Evolutionary conservation across 73 alveolate genomes (phyloP), one percentile per base, ranked within the genome.

Genomic region (Paramecium sexaurelia): DNA sequence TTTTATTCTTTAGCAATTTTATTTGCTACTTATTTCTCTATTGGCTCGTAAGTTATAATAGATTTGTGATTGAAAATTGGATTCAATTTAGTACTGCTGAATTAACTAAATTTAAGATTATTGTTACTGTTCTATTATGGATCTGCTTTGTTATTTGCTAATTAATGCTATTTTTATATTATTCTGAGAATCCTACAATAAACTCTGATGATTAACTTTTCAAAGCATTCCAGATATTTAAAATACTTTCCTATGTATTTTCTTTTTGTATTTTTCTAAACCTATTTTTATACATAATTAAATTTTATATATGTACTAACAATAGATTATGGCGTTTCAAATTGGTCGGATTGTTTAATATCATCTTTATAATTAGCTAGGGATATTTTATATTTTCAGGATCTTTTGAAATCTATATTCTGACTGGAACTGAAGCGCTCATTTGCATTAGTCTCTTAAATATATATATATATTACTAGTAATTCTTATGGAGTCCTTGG

Each of bases 361-460:
- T 71, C 7, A 33, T 71, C 35, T 71, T 71, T 10, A 71, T 71
- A 39, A 71, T 71, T 57, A 33, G 86, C 35, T 71, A 33, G 13
- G 86, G 57, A 35, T 71, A 33, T 6, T 71, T 71, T 19, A 71
- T 71, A 0, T 32, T 71, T 10, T 71, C 86, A 15, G 86, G 86
- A 71, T 71, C 86, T 27, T 71, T 71, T 71, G 86, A 71, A 35
- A 35, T 71, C 37, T 71, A 71, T 36, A 71, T 33, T 36, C 56
- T 71, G 7, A 37, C 56, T 10, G 86, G 86, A 35, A 71, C 86
- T 5, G 86, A 71, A 71, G 86, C 35, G 6, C 35, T 71, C 15
- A 37, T 71, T n/a, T 71, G 35, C 15, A 71, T 71, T 4, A 37
- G 86, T 4, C 32, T 71, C 4, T 71, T 71, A 33, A 71, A 71